Evolutionary conservation across 1,284 basidiomycete species (phyloP), one percentile per base, ranked within the genome.

Genomic region (Takashimella koratensis): DNA sequence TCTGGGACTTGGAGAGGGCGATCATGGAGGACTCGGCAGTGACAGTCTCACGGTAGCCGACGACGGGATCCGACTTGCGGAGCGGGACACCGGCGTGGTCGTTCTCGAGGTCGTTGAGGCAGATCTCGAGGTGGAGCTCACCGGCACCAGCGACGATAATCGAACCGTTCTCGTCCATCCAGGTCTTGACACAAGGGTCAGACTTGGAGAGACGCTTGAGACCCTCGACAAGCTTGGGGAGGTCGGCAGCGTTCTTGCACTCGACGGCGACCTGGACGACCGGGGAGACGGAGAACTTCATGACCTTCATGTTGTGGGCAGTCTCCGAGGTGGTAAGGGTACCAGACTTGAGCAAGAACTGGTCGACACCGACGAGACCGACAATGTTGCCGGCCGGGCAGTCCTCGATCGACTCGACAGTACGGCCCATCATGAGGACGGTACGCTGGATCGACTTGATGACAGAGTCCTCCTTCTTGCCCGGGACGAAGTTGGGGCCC

Each of bases 161-260:
- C 78, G 97, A 93, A 78, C 95, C 95, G 64, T 85, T 88, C 66
- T 96, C 93, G 46, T 79, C 74, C 74, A 98, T 95, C 88, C 84
- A 95, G 54, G 92, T 86, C 80, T 98, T 94, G 63, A 99, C 96
- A 81, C 95, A 98, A 63, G 96, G 95, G 79, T 99, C 96, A 43
- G 95, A 99, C 83, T 99, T 98, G 70, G 95, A 96, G 61, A 99
- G 85, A 84, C 95, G 95, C 84, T 98, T 99, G 67, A 99, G 88
- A 84, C 95, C 96, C 84, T 98, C 96, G 66, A 98, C 96, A 63
- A 99, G 89, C 82, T 99, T 99, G 75, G 95, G 95, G 57, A 99
- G 83, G 83, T 99, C 95, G 63, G 92, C 85, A 63, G 95, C 94
- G 79, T 98, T 98, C 88, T 98, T 98, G 79, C 98, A 95, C 80